A percentile compares a stretch with the other conserved stretches of the same genome.
Conservation (phyloP, 2,329 filamentous ascomycete genomes). For the Chaetomium sp. region DNA sequence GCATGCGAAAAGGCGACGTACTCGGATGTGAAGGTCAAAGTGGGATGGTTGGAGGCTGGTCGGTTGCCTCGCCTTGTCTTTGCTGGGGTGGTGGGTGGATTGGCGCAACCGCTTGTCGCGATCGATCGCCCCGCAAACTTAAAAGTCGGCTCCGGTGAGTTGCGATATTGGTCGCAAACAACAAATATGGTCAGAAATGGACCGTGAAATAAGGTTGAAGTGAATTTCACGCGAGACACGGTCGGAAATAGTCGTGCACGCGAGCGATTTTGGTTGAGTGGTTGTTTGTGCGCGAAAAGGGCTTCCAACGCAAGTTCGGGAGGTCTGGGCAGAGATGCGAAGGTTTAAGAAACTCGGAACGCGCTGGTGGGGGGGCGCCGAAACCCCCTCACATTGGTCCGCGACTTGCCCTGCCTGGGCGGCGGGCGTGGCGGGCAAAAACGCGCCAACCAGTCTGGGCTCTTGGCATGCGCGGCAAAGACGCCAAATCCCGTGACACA, state of each 20-base stretch:
- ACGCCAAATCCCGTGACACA: slow-evolving; percentile 23
- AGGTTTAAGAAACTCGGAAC: slow-evolving; percentile 20
- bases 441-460: slow-evolving; percentile 6
- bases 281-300: background rate
- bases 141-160: background rate
- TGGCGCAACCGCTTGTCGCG: slow-evolving; percentile 10
- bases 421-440: slow-evolving; percentile 16
- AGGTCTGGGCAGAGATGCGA: slow-evolving; percentile 13
- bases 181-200: background rate
- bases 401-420: slow-evolving; percentile 3
- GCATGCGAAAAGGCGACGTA: slow-evolving; percentile 16
- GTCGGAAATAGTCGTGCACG: too few species aligned
- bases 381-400: slow-evolving; percentile 11
- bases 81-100: background rate
- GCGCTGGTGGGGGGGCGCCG: slow-evolving; percentile 7
- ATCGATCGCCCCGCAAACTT: slow-evolving; percentile 8
- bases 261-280: background rate
- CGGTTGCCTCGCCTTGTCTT: slow-evolving; percentile 8
- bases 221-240: too few species aligned
- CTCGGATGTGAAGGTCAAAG: slow-evolving; percentile 24
- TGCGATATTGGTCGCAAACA: slow-evolving; percentile 1
- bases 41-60: slow-evolving; percentile 2
- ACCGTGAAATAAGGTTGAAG: too few species aligned
- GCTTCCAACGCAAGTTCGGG: background rate
- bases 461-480: slow-evolving; percentile 17